Base-by-base conservation (phyloP, 768 basidiomycete species). In the Boletus rex-veris region DNA sequence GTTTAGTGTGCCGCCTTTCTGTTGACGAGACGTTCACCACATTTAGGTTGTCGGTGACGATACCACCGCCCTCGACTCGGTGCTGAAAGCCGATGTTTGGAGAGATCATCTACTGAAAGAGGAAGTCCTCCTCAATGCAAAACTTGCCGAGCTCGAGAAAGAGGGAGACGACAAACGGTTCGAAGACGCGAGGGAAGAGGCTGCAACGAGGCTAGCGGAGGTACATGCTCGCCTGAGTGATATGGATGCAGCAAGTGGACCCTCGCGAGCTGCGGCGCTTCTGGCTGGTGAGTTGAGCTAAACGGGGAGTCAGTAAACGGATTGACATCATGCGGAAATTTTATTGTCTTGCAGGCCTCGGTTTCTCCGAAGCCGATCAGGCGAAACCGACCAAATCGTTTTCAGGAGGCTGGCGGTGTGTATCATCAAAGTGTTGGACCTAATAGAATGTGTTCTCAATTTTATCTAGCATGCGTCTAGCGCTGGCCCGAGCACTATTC, bases 51-150 rank as follows among this genome's bases (percentile, higher is more conserved):
- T 92, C 50, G 97, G 96, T 31, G 96, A 98, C 69, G 94, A 95
- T 59, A 98, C 94, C 0, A 75, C 77, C 2, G 97, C 97, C 3
- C 78, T 99, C 40, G 90, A 94, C 19, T 94, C 95, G 1, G 97
- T 99, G 19, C 79, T 99, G n/a, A 93, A 95, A 70, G 97, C 97
- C n/a, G 97, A 99, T 67, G 97, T 99, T 31, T 98, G 97, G 93
- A 80, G 96, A 67, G 94, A 96, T 64, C 89, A 92, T 59, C 77
- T 98, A 16, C 72, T 97, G 46, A 88, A 85, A 51, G 93, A 99
- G 65, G 95, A 98, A 70, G 73, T 73, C 0, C 72, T 77, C 19
- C 75, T 98, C 42, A 94, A 95, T 63, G 80, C 79, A 0, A 80
- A 82, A 57, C 79, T 98, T 3, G 71, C 81, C 0, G 82, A 79